Conservation (phyloP, 2,329 filamentous ascomycete genomes). For the Aspergillus glaucus region DNA sequence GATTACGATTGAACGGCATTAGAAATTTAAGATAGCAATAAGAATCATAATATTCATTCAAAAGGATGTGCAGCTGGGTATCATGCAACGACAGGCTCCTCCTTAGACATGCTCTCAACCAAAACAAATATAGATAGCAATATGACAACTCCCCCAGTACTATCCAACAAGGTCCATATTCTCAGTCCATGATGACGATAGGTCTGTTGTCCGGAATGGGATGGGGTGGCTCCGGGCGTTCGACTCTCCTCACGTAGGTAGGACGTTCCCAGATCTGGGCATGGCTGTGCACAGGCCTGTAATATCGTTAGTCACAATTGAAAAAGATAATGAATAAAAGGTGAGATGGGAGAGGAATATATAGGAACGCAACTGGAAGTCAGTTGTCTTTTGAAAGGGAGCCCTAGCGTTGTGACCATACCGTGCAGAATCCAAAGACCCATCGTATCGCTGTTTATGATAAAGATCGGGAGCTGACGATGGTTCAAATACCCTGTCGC, state of each 20-base stretch:
- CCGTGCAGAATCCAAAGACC: conserved; percentile 13
- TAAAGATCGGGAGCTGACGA: conserved; percentile 10
- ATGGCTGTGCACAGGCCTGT: conserved; percentile 1
- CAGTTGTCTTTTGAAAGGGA: background rate
- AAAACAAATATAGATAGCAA: background rate
- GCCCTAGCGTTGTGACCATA: conserved; percentile 11
- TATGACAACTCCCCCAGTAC: background rate
- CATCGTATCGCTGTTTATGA: conserved; percentile 8
- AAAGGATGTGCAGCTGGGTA: conserved; percentile 18
- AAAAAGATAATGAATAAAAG: background rate
- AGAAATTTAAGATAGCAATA: too few relatives aligned
- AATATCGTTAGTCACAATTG: background rate
- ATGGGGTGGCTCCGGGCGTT: conserved; percentile 13
- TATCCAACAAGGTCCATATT: background rate
- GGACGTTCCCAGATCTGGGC: conserved; percentile 17
- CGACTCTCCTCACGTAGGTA: conserved; percentile 17
- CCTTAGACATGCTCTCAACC: conserved; percentile 3
- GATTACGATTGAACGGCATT: too few relatives aligned
- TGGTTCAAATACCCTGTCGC: conserved; percentile 3
- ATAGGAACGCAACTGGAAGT: background rate
- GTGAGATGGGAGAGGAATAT: background rate
- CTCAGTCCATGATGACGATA: conserved; percentile 25
- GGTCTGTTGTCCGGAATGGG: conserved; percentile 15
- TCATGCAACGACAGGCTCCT: conserved; percentile 8
- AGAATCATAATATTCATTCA: background rate